Percentiles rank a stretch among this genome's conserved stretches.
Conservation (phyloP, 2,329 filamentous ascomycete genomes). For the Xylaria sp. region DNA sequence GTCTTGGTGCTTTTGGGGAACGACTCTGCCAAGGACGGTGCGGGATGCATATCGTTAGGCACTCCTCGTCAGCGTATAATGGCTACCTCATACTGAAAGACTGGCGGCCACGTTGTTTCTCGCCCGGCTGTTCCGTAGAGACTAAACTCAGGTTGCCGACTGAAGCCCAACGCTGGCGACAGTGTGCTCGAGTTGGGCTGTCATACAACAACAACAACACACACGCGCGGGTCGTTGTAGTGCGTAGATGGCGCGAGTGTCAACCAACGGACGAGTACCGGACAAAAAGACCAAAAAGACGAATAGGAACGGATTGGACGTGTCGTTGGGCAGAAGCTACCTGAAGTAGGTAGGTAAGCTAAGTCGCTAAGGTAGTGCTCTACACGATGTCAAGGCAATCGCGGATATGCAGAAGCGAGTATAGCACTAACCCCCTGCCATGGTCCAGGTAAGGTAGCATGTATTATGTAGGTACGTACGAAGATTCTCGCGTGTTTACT, state of each 20-base stretch:
- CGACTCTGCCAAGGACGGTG: constrained; percentile 51
- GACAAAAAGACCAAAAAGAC: constrained; percentile 31
- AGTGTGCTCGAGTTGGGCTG: constrained; percentile 39
- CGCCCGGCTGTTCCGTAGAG: constrained; percentile 30
- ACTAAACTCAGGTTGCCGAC: constrained; percentile 32
- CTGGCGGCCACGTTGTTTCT: constrained; percentile 41
- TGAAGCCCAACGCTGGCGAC: constrained; percentile 38
- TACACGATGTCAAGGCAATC: constrained; percentile 36
- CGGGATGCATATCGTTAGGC: constrained; percentile 52
- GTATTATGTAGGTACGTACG: constrained; percentile 37
- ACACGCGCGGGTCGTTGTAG: constrained; percentile 35
- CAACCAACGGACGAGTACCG: constrained; percentile 23
- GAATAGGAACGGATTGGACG: constrained; percentile 36
- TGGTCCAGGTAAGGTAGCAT: constrained; percentile 32
- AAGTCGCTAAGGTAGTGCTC: constrained; percentile 32
- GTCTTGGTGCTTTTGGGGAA: constrained; percentile 51
- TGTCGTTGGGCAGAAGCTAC: constrained; percentile 41
- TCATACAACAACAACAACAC: constrained; percentile 30
- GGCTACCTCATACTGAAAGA: constrained; percentile 50
- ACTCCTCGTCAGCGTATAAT: constrained; percentile 44
- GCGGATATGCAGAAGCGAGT: constrained; percentile 37
- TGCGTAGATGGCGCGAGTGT: constrained; percentile 30
- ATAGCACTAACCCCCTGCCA: constrained; percentile 34
- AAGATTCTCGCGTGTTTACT: constrained; percentile 36
- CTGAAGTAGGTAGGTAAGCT: constrained; percentile 39